A percentile compares a stretch with the other conserved stretches of the same genome.
These are phyloP conservation scores for Tolypocladium pustulatum DNA, from an alignment of 2,329 filamentous ascomycete species.

Conservation along the genomic window DNA sequence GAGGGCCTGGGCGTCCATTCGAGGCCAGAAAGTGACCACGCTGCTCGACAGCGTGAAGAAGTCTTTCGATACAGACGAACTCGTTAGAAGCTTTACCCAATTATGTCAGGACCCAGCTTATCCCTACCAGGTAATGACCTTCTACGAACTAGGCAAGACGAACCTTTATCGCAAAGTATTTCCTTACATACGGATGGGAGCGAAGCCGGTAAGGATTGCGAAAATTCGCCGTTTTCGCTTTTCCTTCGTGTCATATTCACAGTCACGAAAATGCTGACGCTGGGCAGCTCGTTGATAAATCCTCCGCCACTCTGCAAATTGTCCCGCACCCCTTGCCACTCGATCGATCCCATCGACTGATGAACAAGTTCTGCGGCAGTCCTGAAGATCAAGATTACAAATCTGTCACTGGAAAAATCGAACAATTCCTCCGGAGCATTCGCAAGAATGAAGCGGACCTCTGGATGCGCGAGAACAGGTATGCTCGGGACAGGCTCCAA, in stretches of 20 bases:
- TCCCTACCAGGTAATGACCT: constrained; percentile 7
- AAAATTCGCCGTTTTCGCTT: not conserved
- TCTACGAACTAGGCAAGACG: constrained; percentile 12
- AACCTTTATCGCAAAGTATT: constrained; percentile 9
- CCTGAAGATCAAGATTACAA: constrained; percentile 6
- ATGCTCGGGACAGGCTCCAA: constrained; percentile 12
- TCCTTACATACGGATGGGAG: not conserved
- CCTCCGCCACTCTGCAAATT: constrained; percentile 13
- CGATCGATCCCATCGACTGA: constrained; percentile 10
- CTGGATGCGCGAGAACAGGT: constrained; percentile 12
- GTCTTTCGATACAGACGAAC: constrained; percentile 8
- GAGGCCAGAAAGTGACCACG: constrained; percentile 4
- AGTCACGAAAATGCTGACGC: no score
- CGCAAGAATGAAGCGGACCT: constrained; percentile 6
- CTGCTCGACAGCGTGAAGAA: constrained; percentile 9
- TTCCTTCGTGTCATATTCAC: no score
- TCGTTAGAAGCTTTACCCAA: constrained; percentile 11
- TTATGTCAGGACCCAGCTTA: constrained; percentile 5
- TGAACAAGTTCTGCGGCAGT: constrained; percentile 17
- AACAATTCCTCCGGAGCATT: constrained; percentile 7
- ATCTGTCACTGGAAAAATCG: not conserved
- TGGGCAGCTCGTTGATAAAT: constrained; percentile 12
- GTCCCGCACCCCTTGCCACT: constrained; percentile 12
- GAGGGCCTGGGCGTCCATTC: constrained; percentile 5
- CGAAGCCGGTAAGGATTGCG: not conserved